Evolutionary conservation across 225 moss, liverwort and hornwort species (phyloP), one percentile per base, ranked within the genome.

Genomic region (Bryum argenteum): DNA sequence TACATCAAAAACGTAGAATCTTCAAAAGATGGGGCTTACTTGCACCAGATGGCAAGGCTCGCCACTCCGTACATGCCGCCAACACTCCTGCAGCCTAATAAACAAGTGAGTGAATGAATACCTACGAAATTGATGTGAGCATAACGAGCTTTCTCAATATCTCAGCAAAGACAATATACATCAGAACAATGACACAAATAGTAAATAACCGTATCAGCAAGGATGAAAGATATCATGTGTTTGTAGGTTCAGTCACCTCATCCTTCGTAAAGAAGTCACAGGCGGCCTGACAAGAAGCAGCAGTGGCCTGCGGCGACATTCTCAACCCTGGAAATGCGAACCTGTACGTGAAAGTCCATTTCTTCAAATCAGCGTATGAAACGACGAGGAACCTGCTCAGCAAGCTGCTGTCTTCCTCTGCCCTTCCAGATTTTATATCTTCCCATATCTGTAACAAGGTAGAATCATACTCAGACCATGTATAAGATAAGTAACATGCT

Each of bases 331-430:
- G 98, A 71, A 94, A 98, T 52, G 94, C 89, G 80, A 98, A 94
- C 84, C 94, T 89, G 72, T 98, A 94, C 41, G 84, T 84, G 58
- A 98, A 98, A 77, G 81, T 94, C 98, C 98, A 98, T 81, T 91
- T 98, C 79, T 98, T 98, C 82, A 98, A 75, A 89, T 98, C 94
- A 72, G 94, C 94, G 78, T 91, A 92, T 43, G 94, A 94, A 74
- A 98, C 89, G 72, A 98, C 76, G 45, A 94, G 79, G 77, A 98
- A 98, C 65, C 94, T 84, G 78, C 84, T 98, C 69, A 94, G 80
- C 72, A 98, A 69, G 76, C 85, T 90, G 77, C 88, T 87, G 80
- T 88, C 83, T 78, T 92, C 92, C 84, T 98, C 98, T 68, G 98
- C 98, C 81, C 89, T 88, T 79, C 94, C 98, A 59, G 94, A 94